Percentiles rank a stretch among this genome's conserved stretches.
phyloP scores from a whole-genome alignment of 2,329 filamentous ascomycete genomes.

The Nemania diffusa region DNA sequence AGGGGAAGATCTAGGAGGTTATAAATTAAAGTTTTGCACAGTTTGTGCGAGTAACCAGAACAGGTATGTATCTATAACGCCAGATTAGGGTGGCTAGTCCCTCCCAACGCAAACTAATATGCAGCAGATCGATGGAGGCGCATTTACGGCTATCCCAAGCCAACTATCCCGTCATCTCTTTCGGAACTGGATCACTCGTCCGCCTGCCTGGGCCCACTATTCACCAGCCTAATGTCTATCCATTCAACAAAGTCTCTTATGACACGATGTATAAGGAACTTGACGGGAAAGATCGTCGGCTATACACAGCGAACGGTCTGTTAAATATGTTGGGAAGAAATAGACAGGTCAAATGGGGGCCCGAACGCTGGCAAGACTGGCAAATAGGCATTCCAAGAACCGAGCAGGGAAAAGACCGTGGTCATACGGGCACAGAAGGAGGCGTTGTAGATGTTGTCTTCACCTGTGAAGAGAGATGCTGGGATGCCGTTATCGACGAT shows the following conservation, averaged over 20 bases:
- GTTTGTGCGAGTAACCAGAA: conserved; percentile 99
- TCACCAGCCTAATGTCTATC: conserved; percentile 94
- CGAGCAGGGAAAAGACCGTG: conserved; percentile 79
- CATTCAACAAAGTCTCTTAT: conserved; percentile 97
- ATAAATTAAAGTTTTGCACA: conserved; percentile 95
- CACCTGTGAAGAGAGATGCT: conserved; percentile 97
- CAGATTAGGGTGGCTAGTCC: background rate
- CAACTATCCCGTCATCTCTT: conserved; percentile 95
- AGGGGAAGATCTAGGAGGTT: conserved; percentile 67
- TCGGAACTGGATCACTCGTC: conserved; percentile 94
- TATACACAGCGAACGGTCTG: conserved; percentile 93
- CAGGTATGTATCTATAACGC: conserved; percentile 65
- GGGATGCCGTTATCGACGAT: conserved; percentile 97
- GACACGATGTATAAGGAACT: conserved; percentile 94
- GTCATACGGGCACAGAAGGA: conserved; percentile 82
- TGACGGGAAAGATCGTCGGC: conserved; percentile 80
- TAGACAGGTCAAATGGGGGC: conserved; percentile 90
- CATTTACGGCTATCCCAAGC: conserved; percentile 89
- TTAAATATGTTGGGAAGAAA: conserved; percentile 97
- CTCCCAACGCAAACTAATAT: conserved; percentile 32
- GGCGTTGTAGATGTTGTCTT: conserved; percentile 94
- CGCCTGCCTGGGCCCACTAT: conserved; percentile 92
- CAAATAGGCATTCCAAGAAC: conserved; percentile 84
- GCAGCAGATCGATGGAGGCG: conserved; percentile 91
- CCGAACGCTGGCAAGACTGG: conserved; percentile 99